Evolutionary conservation across 139 green algal species (phyloP).

Genomic region (Penium margaritaceum): DNA sequence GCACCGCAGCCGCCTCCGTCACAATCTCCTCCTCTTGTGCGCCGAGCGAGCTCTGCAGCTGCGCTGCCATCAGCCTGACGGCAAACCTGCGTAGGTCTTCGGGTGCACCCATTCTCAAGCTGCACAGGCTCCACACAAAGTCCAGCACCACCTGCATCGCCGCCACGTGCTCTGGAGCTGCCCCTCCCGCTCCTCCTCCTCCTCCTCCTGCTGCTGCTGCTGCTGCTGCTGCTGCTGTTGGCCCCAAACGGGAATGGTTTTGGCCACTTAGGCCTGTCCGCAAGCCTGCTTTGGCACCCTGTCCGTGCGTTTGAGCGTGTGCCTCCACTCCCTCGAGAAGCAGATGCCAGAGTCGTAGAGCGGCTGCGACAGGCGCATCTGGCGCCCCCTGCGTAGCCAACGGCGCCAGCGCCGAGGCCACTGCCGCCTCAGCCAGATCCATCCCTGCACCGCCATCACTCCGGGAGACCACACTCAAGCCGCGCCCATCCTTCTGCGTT

Average conservation of each 20-base stretch:
- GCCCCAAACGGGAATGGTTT: neutral
- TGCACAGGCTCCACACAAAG: too few relatives aligned
- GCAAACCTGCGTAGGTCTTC: too few relatives aligned
- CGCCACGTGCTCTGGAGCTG: constrained; percentile 7
- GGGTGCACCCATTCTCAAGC: too few relatives aligned
- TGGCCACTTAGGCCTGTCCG: neutral
- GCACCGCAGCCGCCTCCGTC: constrained; percentile 8
- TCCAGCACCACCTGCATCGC: constrained; percentile 5
- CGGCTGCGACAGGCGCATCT: too few relatives aligned
- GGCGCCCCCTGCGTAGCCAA: too few relatives aligned
- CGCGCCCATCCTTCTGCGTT: neutral
- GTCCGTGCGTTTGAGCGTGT: too few relatives aligned
- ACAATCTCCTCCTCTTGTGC: too few relatives aligned
- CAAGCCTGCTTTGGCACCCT: neutral
- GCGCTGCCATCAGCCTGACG: neutral
- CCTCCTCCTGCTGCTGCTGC: too few relatives aligned
- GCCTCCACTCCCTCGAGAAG: constrained; percentile 9
- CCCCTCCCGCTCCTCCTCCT: neutral
- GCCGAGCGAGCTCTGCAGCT: too few relatives aligned
- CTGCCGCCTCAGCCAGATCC: neutral
- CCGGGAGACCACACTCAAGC: constrained; percentile 5
- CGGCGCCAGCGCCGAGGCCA: neutral
- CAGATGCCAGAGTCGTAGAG: neutral
- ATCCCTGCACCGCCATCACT: neutral
- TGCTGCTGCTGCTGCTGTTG: neutral